A percentile compares a stretch with the other conserved stretches of the same genome.
Conservation (phyloP, 208 protist species). For the Acanthamoeba triangularis region DNA sequence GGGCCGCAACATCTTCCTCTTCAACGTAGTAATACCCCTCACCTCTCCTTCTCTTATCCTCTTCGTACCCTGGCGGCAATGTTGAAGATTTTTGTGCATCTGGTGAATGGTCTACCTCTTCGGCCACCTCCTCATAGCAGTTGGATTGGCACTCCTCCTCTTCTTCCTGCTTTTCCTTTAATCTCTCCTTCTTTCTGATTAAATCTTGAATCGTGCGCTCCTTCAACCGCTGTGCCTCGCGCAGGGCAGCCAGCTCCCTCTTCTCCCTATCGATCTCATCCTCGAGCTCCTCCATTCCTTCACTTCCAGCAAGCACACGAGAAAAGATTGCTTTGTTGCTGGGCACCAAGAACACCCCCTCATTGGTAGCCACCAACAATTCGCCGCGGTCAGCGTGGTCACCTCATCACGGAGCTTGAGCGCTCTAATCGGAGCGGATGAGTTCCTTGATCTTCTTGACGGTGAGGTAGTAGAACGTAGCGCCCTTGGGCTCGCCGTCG, state of each 20-base stretch:
- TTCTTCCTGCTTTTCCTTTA: constrained; percentile 30
- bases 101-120: not conserved
- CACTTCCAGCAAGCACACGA: not conserved
- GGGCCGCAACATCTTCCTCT: not conserved
- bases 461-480: constrained; percentile 64
- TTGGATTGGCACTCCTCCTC: not conserved
- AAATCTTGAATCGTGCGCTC: constrained; percentile 10
- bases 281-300: constrained; percentile 25
- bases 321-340: not conserved
- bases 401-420: too few relatives aligned
- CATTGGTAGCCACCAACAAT: too few relatives aligned
- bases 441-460: constrained; percentile 77
- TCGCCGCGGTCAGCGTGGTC: too few relatives aligned
- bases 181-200: not conserved
- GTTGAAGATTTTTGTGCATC: not conserved
- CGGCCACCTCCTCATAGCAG: constrained; percentile 5
- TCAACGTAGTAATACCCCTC: constrained; percentile 59
- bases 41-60: not conserved
- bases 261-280: constrained; percentile 41
- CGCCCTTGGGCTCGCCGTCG: not conserved
- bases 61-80: not conserved
- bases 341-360: too few relatives aligned
- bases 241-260: not conserved
- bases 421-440: not conserved
- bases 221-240: not conserved